Evolutionary conservation across 208 protist species (phyloP).

Genomic region (Leishmania amazonensis): DNA sequence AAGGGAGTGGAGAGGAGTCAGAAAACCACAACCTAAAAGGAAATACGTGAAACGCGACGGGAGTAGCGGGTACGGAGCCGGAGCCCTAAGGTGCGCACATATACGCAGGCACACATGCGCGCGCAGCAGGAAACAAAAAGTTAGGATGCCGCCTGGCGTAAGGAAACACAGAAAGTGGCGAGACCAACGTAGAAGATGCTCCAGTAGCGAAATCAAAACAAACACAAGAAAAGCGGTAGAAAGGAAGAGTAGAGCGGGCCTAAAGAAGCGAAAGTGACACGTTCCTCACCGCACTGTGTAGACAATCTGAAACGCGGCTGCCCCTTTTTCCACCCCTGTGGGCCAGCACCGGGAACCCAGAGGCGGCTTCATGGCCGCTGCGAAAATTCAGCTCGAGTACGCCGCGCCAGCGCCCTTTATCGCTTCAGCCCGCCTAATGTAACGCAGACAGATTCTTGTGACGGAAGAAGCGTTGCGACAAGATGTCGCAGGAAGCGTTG

Average conservation of each 20-base stretch:
- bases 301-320: neutral
- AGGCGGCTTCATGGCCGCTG: neutral
- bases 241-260: neutral
- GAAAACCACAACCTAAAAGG: neutral
- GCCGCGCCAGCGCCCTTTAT: neutral
- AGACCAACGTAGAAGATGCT: neutral
- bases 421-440: neutral
- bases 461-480: conserved; percentile 37
- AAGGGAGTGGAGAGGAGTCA: too few species aligned
- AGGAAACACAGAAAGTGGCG: neutral
- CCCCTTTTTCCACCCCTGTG: neutral
- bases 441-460: neutral
- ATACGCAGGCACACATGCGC: neutral
- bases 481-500: conserved; percentile 10
- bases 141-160: neutral
- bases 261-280: too few species aligned
- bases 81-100: neutral
- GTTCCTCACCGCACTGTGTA: neutral
- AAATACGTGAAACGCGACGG: neutral
- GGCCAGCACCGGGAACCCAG: neutral
- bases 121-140: neutral
- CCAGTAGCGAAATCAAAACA: neutral
- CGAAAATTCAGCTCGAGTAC: neutral
- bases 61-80: neutral
- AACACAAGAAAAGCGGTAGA: neutral